These are phyloP conservation scores for Colletotrichum orchidophilum DNA, from an alignment of 2,329 filamentous ascomycete genomes.

Conservation along the genomic window DNA sequence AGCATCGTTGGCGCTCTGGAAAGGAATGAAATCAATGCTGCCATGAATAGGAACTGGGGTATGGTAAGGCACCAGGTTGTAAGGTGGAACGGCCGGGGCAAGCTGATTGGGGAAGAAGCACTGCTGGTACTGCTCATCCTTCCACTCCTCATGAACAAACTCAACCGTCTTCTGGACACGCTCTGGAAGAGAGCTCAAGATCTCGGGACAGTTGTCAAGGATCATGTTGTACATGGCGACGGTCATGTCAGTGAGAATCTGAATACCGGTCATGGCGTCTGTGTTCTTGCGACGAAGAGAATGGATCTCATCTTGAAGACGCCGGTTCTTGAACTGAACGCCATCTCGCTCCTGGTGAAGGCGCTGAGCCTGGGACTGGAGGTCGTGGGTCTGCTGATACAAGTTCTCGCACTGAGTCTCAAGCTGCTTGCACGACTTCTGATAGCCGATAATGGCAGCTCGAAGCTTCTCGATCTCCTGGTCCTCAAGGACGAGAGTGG, in stretches of 20 bases:
- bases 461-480: not conserved
- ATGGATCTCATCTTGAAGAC: not conserved
- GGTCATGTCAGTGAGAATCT: not conserved
- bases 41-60: not conserved
- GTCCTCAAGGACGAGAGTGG: not conserved
- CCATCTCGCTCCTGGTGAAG: not conserved
- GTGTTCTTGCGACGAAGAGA: not conserved
- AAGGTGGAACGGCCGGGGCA: not conserved
- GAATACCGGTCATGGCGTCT: not conserved
- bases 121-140: not conserved
- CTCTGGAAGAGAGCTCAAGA: not conserved
- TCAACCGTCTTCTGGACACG: not conserved
- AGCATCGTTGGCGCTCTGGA: too few species aligned
- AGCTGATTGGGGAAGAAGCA: not conserved
- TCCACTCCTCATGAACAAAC: conserved; percentile 7
- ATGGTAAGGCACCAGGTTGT: not conserved
- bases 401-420: not conserved
- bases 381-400: not conserved
- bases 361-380: not conserved
- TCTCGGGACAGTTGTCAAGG: not conserved
- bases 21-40: not conserved
- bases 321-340: not conserved
- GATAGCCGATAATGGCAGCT: not conserved
- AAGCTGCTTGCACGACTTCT: not conserved
- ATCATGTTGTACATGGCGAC: not conserved